A percentile compares a stretch with the other conserved stretches of the same genome.
Conservation (phyloP, 1,284 basidiomycete species). For the Bjerkandera adusta region DNA sequence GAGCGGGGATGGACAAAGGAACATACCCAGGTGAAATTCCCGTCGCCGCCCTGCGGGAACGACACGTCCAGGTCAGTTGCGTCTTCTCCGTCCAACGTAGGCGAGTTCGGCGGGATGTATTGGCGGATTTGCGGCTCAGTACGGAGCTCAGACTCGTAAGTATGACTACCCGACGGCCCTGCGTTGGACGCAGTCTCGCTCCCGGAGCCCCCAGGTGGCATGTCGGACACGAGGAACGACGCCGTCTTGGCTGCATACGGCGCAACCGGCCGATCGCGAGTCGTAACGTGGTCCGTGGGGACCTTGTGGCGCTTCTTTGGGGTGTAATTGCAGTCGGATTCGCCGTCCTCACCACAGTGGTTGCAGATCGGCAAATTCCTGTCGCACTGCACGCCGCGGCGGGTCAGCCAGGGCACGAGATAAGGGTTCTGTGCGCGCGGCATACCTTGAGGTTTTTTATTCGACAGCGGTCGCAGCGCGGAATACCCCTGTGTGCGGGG, state of each 20-base stretch:
- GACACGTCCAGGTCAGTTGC: constrained; percentile 24
- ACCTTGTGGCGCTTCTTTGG: constrained; percentile 64
- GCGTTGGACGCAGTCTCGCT: constrained; percentile 16
- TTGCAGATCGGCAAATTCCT: constrained; percentile 69
- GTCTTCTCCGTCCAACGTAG: constrained; percentile 23
- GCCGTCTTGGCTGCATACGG: constrained; percentile 48
- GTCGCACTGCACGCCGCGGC: constrained; percentile 48
- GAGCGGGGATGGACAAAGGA: not conserved
- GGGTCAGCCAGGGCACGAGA: constrained; percentile 7
- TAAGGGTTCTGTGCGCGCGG: constrained; percentile 2
- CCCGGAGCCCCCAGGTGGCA: constrained; percentile 21
- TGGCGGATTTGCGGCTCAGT: constrained; percentile 30
- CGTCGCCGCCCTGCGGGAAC: constrained; percentile 26
- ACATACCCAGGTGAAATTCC: constrained; percentile 29
- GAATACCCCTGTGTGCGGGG: constrained; percentile 71
- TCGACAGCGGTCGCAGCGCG: constrained; percentile 68
- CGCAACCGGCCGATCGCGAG: constrained; percentile 36
- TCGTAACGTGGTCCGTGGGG: constrained; percentile 41
- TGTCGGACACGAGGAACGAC: constrained; percentile 48
- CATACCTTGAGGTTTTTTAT: constrained; percentile 62
- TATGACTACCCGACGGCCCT: constrained; percentile 23
- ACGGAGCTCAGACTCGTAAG: constrained; percentile 25
- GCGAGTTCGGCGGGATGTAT: constrained; percentile 28
- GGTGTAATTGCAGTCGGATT: constrained; percentile 60
- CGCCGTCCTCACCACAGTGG: constrained; percentile 52